Conservation (phyloP, 2,329 filamentous ascomycete genomes). For the Paecilomyces variotii region DNA sequence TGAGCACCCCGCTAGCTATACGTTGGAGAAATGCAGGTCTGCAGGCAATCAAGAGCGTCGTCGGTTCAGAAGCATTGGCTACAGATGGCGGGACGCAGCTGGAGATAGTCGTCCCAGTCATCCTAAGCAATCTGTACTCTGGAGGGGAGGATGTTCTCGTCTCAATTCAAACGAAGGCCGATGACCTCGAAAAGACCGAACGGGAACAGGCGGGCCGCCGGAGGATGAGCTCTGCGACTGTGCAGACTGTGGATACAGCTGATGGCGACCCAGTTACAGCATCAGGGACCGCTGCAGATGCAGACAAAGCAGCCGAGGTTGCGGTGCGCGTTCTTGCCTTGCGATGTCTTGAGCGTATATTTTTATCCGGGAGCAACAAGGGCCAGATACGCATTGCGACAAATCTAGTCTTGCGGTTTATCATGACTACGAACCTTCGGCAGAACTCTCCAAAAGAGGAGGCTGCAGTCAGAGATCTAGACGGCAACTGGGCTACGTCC, state of each 20-base stretch:
- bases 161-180: constrained; percentile 57
- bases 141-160: constrained; percentile 54
- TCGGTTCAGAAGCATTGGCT: constrained; percentile 69
- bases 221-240: constrained; percentile 71
- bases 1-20: constrained; percentile 66
- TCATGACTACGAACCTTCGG: constrained; percentile 50
- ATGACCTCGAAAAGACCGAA: constrained; percentile 61
- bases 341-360: constrained; percentile 79
- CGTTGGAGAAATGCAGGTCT: constrained; percentile 69
- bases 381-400: constrained; percentile 75
- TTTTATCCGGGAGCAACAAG: constrained; percentile 66
- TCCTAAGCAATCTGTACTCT: constrained; percentile 79
- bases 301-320: constrained; percentile 82
- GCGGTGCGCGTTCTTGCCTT: constrained; percentile 78
- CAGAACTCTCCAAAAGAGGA: constrained; percentile 41
- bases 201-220: constrained; percentile 56
- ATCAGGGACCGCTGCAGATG: constrained; percentile 72
- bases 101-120: constrained; percentile 69
- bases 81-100: constrained; percentile 70
- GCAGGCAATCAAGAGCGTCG: constrained; percentile 71
- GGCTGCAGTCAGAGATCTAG: constrained; percentile 34
- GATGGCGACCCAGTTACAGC: constrained; percentile 59
- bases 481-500: constrained; percentile 69
- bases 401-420: constrained; percentile 63
- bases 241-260: constrained; percentile 62